Evolutionary conservation across 1,139 yeast genomes (phyloP), one percentile per base, ranked within the genome.

Genomic region (Geotrichum bryndzae): DNA sequence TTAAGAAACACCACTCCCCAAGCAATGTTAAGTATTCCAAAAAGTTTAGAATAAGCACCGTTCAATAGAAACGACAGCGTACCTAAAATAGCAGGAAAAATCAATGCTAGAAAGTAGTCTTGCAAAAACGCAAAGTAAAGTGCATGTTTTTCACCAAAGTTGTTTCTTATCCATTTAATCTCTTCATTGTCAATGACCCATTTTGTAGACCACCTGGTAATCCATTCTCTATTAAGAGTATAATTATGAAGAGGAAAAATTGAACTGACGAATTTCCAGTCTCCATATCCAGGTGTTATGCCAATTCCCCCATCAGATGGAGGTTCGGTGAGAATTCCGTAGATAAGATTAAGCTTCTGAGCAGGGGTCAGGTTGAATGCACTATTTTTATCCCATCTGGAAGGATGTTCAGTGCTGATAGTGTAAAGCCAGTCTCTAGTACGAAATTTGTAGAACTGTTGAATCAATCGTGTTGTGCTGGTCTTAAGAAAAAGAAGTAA

Each of bases 101-200:
- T 66, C 63, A 91, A 80, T 82, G 89, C 84, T 22, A 76, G 69
- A 63, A 84, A 81, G 73, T 90, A 90, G 67, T 77, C 81, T 67
- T 84, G 85, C 64, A 85, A 76, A 72, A 85, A 90, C 56, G 86
- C 89, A 75, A 90, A 90, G 74, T 91, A 91, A 63, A 91, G 75
- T 0, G 95, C 94, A 57, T 85, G 80, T 67, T 82, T 80, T 51
- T 84, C 83, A 53, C 95, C 94, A 29, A 29, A 29, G 8, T 77
- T 75, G 46, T 75, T 75, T 65, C 81, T 80, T 64, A 86, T 75
- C 53, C 70, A 66, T 54, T 72, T 73, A 35, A 64, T 62, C 53
- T 69, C 72, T 18, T 64, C 61, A 41, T 73, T 75, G 54, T 67
- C 69, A 51, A 78, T 69, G 48, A 73, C 54, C 65, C 72, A 70